A percentile compares a stretch with the other conserved stretches of the same genome.
phyloP scores from a whole-genome alignment of 2,329 filamentous ascomycete genomes.

The Ophiostoma sp. region DNA sequence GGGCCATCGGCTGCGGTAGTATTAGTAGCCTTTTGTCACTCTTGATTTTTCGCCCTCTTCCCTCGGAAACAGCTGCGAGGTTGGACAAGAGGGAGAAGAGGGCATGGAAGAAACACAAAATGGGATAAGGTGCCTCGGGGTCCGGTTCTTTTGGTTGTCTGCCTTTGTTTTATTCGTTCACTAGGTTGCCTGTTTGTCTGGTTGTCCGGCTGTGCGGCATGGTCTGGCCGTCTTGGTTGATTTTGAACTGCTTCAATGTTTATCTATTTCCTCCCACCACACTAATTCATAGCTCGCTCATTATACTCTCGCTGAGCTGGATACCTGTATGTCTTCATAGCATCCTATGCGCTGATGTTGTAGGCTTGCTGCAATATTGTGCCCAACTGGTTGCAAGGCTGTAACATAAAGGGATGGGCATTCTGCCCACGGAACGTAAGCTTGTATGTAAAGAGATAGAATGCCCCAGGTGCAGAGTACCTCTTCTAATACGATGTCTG shows the following conservation, averaged over 20 bases:
- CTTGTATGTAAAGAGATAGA: too few species aligned
- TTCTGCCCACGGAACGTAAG: too few species aligned
- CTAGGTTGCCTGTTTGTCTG: background rate
- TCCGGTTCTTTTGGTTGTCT: background rate
- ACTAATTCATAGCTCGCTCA: background rate
- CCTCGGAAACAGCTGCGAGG: background rate
- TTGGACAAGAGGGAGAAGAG: background rate
- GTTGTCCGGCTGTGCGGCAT: slow-evolving; percentile 13
- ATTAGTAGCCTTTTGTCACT: background rate
- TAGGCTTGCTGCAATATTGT: too few species aligned
- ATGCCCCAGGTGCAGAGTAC: too few species aligned
- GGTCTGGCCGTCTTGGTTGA: slow-evolving; percentile 13
- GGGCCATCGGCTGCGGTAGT: slow-evolving; percentile 22
- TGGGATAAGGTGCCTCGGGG: background rate
- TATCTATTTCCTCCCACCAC: background rate
- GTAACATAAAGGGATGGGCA: too few species aligned
- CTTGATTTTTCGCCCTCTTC: background rate
- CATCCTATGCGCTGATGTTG: too few species aligned
- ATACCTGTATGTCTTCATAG: too few species aligned
- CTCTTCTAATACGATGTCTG: too few species aligned
- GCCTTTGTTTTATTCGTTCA: background rate
- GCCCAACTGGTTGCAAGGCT: too few species aligned
- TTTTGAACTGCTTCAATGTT: background rate
- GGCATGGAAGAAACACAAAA: background rate
- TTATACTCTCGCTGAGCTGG: background rate